Evolutionary conservation across 2,329 filamentous ascomycete species (phyloP).

Genomic region (Neurospora sp.): DNA sequence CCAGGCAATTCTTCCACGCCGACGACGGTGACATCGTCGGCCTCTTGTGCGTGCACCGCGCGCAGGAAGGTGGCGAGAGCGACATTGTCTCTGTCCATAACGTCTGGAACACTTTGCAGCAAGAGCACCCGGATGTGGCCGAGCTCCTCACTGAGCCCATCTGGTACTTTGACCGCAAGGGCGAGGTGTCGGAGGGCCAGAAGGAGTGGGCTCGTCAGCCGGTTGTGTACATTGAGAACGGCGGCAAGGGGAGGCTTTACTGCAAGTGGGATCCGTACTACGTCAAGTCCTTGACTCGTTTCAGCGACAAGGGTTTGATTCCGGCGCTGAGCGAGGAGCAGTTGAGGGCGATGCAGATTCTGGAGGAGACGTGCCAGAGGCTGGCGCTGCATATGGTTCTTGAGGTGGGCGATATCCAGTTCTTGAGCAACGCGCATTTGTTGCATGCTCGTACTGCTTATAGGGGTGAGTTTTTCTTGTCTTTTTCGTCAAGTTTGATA

Average conservation of each 20-base stretch:
- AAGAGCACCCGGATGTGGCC: constrained; percentile 67
- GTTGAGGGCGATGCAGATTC: constrained; percentile 52
- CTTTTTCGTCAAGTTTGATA: no score
- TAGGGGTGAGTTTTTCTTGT: constrained; percentile 32
- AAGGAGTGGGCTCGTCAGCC: constrained; percentile 63
- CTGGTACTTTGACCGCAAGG: constrained; percentile 91
- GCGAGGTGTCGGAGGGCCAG: constrained; percentile 65
- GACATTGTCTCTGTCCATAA: constrained; percentile 71
- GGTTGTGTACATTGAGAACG: constrained; percentile 68
- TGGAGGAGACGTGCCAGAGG: constrained; percentile 66
- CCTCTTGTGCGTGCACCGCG: constrained; percentile 68
- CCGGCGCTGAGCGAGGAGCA: constrained; percentile 63
- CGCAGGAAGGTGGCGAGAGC: constrained; percentile 72
- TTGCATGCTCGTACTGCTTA: constrained; percentile 77
- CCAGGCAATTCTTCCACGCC: constrained; percentile 75
- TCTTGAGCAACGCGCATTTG: constrained; percentile 70
- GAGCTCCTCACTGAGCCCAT: constrained; percentile 64
- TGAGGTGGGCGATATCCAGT: constrained; percentile 81
- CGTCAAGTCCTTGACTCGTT: constrained; percentile 63
- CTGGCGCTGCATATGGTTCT: constrained; percentile 76
- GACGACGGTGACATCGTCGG: constrained; percentile 79
- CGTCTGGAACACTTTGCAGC: constrained; percentile 72
- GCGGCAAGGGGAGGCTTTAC: constrained; percentile 56
- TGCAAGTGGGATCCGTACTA: constrained; percentile 90
- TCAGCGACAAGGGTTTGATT: constrained; percentile 62